Evolutionary conservation across 2,329 filamentous ascomycete species (phyloP).

Genomic region (Sclerotinia glacialis): DNA sequence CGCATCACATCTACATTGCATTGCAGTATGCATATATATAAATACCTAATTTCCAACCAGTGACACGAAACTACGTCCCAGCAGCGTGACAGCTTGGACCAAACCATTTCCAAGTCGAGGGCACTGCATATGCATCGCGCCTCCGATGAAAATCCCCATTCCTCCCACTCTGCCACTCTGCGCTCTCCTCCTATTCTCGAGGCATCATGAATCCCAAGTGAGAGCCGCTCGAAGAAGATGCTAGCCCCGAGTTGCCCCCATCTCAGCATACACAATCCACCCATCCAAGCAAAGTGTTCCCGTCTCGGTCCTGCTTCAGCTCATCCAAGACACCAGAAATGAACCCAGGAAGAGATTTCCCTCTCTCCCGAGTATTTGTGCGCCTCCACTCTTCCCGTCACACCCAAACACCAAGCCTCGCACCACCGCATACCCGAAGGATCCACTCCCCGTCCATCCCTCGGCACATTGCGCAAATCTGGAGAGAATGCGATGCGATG

Average conservation of each 20-base stretch:
- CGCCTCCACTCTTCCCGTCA: not conserved
- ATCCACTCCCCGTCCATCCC: constrained; percentile 4
- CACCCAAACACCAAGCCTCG: constrained; percentile 1
- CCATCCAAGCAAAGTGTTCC: too few species aligned
- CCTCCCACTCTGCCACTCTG: not conserved
- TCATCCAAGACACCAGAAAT: constrained; percentile 7
- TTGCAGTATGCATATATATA: constrained; percentile 7
- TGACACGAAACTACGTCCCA: not conserved
- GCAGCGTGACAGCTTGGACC: not conserved
- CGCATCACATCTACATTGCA: constrained; percentile 1
- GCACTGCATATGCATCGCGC: not conserved
- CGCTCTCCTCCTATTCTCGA: not conserved
- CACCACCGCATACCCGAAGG: constrained; percentile 13
- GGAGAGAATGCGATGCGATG: too few species aligned
- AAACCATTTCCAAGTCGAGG: not conserved
- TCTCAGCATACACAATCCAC: not conserved
- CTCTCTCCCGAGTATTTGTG: constrained; percentile 13
- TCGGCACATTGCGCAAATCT: not conserved
- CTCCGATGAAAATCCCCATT: constrained; percentile 1
- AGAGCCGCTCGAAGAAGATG: not conserved
- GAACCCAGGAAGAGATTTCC: not conserved
- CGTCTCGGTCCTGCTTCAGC: constrained; percentile 10
- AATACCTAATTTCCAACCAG: not conserved
- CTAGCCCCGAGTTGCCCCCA: not conserved
- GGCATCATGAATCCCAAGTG: not conserved